Percentiles rank a stretch among this genome's conserved stretches.
Conservation (phyloP, 2,329 filamentous ascomycete species). For the Aspergillus pseudoviridinutans region DNA sequence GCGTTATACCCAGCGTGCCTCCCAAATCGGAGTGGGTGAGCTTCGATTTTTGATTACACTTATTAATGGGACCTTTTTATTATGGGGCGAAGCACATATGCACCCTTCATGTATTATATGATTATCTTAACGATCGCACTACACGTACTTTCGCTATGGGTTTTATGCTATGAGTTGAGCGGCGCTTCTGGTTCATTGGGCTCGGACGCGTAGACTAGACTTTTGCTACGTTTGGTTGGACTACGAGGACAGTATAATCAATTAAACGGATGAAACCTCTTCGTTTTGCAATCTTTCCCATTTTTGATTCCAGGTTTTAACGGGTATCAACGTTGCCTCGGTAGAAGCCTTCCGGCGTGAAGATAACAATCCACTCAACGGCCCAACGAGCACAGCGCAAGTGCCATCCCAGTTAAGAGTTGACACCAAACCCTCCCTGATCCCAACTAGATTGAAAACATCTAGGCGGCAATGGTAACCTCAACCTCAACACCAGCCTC, state of each 20-base stretch:
- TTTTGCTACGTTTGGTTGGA: background rate
- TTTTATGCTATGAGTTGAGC: background rate
- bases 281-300: constrained; percentile 29
- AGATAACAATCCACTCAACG: constrained; percentile 14
- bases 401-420: constrained; percentile 16
- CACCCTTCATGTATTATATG: background rate
- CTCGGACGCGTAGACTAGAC: background rate
- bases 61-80: background rate
- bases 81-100: background rate
- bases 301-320: constrained; percentile 29
- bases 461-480: constrained; percentile 51
- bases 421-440: constrained; percentile 23
- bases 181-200: background rate
- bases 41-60: constrained; percentile 63
- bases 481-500: constrained; percentile 53
- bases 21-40: constrained; percentile 71
- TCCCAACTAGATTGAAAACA: constrained; percentile 19
- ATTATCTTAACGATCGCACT: background rate
- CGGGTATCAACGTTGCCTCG: constrained; percentile 24
- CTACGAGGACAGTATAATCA: background rate
- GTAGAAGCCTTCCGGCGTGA: constrained; percentile 6
- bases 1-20: constrained; percentile 70
- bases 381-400: constrained; percentile 14
- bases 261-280: constrained; percentile 10
- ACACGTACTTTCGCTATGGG: background rate